Conservation (phyloP, 768 basidiomycete genomes). For the Neoboletus brunneissimus region DNA sequence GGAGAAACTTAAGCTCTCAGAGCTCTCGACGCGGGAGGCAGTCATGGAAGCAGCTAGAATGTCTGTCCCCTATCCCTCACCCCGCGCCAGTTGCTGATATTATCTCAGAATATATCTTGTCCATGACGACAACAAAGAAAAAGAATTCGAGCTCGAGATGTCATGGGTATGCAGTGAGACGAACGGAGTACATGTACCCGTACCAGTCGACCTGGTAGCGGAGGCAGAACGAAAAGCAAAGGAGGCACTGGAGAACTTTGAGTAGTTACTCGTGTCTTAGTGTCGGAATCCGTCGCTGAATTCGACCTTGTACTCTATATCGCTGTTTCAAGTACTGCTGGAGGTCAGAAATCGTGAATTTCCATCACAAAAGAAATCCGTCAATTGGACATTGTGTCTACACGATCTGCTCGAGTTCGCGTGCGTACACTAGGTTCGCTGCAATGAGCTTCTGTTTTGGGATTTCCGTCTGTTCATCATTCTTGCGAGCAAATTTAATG, state of each 20-base stretch:
- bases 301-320: conserved; percentile 8
- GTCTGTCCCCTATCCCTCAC: conserved; percentile 45
- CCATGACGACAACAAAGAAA: conserved; percentile 97
- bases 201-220: conserved; percentile 79
- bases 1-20: conserved; percentile 88
- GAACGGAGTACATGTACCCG: conserved; percentile 70
- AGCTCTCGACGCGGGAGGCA: conserved; percentile 79
- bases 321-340: background rate
- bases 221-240: conserved; percentile 90
- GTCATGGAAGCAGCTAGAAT: conserved; percentile 93
- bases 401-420: conserved; percentile 89
- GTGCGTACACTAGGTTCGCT: conserved; percentile 74
- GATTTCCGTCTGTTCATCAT: conserved; percentile 80
- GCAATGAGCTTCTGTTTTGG: conserved; percentile 82
- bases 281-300: conserved; percentile 18
- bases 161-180: conserved; percentile 93
- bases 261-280: conserved; percentile 32
- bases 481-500: conserved; percentile 78
- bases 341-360: background rate
- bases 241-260: conserved; percentile 73
- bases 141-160: conserved; percentile 97
- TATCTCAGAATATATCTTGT: conserved; percentile 85
- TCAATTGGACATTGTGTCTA: conserved; percentile 35
- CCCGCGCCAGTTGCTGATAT: conserved; percentile 5
- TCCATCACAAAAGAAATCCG: background rate